Conservation (phyloP, 148 eudicot species). For the Mesembryanthemum crystallinum region DNA sequence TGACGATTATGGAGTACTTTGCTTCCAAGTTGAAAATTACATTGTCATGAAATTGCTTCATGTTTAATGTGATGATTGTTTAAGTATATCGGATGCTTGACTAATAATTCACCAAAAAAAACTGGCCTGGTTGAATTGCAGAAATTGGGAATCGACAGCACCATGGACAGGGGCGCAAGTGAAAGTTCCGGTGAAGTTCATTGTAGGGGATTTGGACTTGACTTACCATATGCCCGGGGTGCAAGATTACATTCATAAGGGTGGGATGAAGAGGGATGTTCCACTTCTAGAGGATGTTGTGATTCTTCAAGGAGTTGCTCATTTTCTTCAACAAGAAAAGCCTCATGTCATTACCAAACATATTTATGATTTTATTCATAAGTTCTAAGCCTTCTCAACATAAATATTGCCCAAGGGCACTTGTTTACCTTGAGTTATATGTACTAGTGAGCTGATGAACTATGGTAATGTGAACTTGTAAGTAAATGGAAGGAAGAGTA, state of each 20-base stretch:
- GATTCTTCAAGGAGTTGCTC: slow-evolving; percentile 28
- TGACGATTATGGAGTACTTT: neutral
- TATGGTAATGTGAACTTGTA: too few relatives aligned
- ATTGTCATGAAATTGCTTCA: too few relatives aligned
- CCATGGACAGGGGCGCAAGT: slow-evolving; percentile 33
- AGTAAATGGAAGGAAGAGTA: too few relatives aligned
- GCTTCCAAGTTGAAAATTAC: neutral
- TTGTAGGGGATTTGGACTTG: slow-evolving; percentile 31
- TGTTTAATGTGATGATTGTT: too few relatives aligned
- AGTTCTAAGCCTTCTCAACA: slow-evolving; percentile 11
- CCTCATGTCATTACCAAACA: slow-evolving; percentile 25
- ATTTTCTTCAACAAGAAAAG: slow-evolving; percentile 35
- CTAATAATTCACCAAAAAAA: too few relatives aligned
- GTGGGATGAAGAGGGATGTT: slow-evolving; percentile 35
- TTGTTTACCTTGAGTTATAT: too few relatives aligned
- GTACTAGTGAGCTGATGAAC: too few relatives aligned
- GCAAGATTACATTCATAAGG: slow-evolving; percentile 29
- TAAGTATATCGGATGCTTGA: too few relatives aligned
- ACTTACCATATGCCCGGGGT: slow-evolving; percentile 25
- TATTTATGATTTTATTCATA: slow-evolving; percentile 25
- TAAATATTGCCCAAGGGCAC: too few relatives aligned
- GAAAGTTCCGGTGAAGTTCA: slow-evolving; percentile 32
- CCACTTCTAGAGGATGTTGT: slow-evolving; percentile 33
- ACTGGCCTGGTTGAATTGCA: neutral
- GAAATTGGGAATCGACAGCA: slow-evolving; percentile 34